Evolutionary conservation across 2,329 filamentous ascomycete genomes (phyloP), one percentile per base, ranked within the genome.

Genomic region (Penicillium sumatraense): DNA sequence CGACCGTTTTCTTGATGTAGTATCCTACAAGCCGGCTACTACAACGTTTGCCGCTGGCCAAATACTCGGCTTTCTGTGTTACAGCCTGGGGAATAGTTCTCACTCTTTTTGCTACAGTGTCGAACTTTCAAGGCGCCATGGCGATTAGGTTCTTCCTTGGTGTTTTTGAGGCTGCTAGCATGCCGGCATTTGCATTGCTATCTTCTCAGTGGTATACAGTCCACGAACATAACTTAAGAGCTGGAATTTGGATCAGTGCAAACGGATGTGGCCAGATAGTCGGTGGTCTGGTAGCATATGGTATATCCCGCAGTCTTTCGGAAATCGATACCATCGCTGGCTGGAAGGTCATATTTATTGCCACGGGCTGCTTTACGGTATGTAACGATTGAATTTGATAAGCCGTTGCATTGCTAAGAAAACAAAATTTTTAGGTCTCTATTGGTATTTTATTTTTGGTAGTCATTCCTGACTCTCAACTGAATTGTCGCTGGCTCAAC

Each of bases 21-120:
- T 14, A 33, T 21, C 29, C 48, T 21, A 33, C 36, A 16, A 27
- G 46, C 66, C 9, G 73, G 72, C 53, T 76, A 80, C 59, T 66
- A 81, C 9, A 77, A 75, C 4, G 66, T 73, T 58, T 81, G 81
- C 57, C 82, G 40, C 16, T 48, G 31, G 75, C 5, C 73, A 78
- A 54, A 72, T 73, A 49, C 13, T 41, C 38, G 8, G 38, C 38
- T n/a, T 41, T 41, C 38, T 41, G 38, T n/a, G 38, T 41, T 41
- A 23, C 21, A 3, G n/a, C 38, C 20, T 41, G 38, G 38, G 38
- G 38, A 6, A 9, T n/a, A 41, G 14, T 41, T 23, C 13, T 41
- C 20, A 24, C 38, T n/a, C 38, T 41, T 4, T 41, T 41, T 41
- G 38, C 38, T 20, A 41, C 38, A 11, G 38, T 41, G 38, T 23